These are phyloP conservation scores for Gymnopilus dilepis DNA, from an alignment of 768 basidiomycete genomes.

Conservation along the genomic window DNA sequence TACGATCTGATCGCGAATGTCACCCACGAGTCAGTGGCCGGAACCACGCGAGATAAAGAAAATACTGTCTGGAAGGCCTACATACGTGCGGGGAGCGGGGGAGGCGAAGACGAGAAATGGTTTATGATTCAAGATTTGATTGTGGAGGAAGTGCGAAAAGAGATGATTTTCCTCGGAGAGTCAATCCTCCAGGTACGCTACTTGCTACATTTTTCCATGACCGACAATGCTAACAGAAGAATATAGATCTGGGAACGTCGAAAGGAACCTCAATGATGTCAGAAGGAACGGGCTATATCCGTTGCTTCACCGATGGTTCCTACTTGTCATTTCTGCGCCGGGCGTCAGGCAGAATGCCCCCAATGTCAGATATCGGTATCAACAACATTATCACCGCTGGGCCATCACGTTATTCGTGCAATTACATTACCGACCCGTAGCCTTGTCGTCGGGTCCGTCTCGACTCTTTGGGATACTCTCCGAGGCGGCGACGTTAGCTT, in stretches of 20 bases:
- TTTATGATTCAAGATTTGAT: conserved; percentile 96
- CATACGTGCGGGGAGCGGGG: conserved; percentile 74
- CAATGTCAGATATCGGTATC: conserved; percentile 11
- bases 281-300: conserved; percentile 27
- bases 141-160: conserved; percentile 94
- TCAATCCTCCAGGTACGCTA: conserved; percentile 85
- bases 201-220: conserved; percentile 7
- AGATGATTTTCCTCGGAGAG: conserved; percentile 98
- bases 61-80: conserved; percentile 94
- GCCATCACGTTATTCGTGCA: conserved; percentile 15
- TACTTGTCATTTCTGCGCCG: conserved; percentile 2
- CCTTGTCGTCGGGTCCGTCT: conserved; percentile 20
- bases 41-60: conserved; percentile 93
- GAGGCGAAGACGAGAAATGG: conserved; percentile 91
- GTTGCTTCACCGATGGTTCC: conserved; percentile 5
- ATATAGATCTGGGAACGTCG: conserved; percentile 70
- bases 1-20: conserved; percentile 98
- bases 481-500: conserved; percentile 16
- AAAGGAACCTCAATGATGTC: conserved; percentile 30
- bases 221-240: conserved; percentile 18
- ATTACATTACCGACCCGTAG: conserved; percentile 17
- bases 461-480: conserved; percentile 25
- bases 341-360: neutral
- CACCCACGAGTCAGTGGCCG: conserved; percentile 92
- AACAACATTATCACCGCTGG: conserved; percentile 22